Evolutionary conservation across 345 rosid genomes (phyloP).

Genomic region (Salix udensis): DNA sequence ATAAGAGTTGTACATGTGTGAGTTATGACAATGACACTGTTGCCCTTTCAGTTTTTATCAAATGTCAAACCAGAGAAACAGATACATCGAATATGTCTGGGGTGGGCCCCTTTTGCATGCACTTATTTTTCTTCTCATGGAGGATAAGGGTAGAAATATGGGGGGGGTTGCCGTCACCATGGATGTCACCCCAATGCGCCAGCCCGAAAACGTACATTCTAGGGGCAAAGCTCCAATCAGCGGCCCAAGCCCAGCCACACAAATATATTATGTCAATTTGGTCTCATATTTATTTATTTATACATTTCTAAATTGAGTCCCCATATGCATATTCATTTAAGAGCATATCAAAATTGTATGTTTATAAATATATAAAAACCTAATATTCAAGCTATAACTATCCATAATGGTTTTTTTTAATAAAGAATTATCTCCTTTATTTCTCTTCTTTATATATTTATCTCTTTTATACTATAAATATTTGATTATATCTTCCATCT

Average conservation of each 20-base stretch:
- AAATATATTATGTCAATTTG: neutral
- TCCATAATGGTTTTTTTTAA: too few species aligned
- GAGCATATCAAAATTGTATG: too few species aligned
- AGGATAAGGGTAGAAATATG: neutral
- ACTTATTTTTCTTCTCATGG: neutral
- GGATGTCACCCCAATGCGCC: neutral
- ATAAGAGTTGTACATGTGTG: neutral
- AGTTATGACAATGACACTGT: neutral
- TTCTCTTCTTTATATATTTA: too few species aligned
- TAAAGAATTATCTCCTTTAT: too few species aligned
- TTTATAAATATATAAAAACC: too few species aligned
- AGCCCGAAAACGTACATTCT: neutral
- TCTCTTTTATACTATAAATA: too few species aligned
- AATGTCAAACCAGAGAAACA: neutral
- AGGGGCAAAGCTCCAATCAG: neutral
- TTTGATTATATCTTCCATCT: too few species aligned
- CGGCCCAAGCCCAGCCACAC: rapidly evolving
- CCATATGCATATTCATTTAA: too few species aligned
- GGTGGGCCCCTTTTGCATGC: neutral
- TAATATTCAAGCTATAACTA: too few species aligned
- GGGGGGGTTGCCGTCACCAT: neutral
- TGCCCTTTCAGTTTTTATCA: neutral
- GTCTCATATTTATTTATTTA: too few species aligned
- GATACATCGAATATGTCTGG: neutral
- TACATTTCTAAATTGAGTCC: too few species aligned